Conservation (phyloP, 2,329 filamentous ascomycete genomes). For the Lecanicillium sp. region DNA sequence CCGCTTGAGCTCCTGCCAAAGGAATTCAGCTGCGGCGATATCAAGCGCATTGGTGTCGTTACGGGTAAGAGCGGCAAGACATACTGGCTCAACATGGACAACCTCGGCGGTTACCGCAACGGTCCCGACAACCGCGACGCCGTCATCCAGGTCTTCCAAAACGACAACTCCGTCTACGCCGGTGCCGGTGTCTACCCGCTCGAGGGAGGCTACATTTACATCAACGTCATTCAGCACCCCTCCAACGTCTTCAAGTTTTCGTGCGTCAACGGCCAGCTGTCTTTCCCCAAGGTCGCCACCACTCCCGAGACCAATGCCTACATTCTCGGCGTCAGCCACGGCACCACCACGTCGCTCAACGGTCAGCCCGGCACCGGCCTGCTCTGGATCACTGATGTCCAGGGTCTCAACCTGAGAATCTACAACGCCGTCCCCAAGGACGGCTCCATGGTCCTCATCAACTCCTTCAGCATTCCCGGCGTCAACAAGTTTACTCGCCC, state of each 20-base stretch:
- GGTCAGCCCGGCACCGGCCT: conserved; percentile 49
- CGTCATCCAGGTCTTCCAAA: conserved; percentile 39
- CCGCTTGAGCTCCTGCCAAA: conserved; percentile 37
- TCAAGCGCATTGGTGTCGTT: conserved; percentile 42
- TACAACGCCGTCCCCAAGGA: conserved; percentile 46
- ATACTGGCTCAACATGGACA: conserved; percentile 37
- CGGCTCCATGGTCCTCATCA: conserved; percentile 40
- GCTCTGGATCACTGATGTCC: conserved; percentile 50
- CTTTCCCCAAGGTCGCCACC: conserved; percentile 48
- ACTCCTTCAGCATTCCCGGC: conserved; percentile 44
- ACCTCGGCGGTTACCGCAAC: conserved; percentile 35
- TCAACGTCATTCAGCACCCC: conserved; percentile 46
- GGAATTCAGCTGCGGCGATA: conserved; percentile 36
- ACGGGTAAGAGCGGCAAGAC: conserved; percentile 47
- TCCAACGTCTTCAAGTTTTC: conserved; percentile 54
- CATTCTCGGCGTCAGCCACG: conserved; percentile 50
- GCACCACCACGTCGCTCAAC: conserved; percentile 49
- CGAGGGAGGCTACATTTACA: conserved; percentile 44
- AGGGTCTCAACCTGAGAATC: conserved; percentile 45
- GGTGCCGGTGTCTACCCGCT: conserved; percentile 43
- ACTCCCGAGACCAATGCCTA: conserved; percentile 44
- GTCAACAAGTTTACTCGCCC: conserved; percentile 52
- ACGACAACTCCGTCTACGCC: conserved; percentile 40
- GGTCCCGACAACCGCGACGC: conserved; percentile 32
- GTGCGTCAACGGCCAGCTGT: conserved; percentile 43